Evolutionary conservation across 192 early-diverging fungal genomes (phyloP).

Genomic region (Backusella australiensis): DNA sequence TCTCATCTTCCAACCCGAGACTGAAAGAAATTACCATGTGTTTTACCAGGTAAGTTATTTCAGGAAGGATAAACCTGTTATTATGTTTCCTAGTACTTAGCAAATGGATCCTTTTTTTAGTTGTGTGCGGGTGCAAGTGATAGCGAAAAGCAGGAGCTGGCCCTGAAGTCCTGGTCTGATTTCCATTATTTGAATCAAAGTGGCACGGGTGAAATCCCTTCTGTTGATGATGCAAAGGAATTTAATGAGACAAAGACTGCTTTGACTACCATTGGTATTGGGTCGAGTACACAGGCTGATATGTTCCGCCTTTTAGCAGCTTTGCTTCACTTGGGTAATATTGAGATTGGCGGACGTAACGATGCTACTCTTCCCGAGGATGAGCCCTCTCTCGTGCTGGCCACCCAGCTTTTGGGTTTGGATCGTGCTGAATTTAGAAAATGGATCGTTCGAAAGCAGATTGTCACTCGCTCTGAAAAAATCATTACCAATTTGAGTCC

Average conservation of each 20-base stretch:
- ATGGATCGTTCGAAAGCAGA: slow-evolving; percentile 96
- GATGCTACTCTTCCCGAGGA: slow-evolving; percentile 76
- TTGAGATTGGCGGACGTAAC: slow-evolving; percentile 74
- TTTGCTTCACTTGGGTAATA: slow-evolving; percentile 95
- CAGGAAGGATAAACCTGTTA: not conserved
- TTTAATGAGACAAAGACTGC: slow-evolving; percentile 85
- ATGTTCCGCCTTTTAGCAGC: slow-evolving; percentile 93
- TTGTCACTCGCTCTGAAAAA: slow-evolving; percentile 89
- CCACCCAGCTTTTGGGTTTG: slow-evolving; percentile 77
- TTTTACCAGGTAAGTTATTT: slow-evolving; percentile 79
- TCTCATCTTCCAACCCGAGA: slow-evolving; percentile 89
- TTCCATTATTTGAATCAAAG: slow-evolving; percentile 93
- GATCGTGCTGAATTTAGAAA: slow-evolving; percentile 82
- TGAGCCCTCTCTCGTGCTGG: slow-evolving; percentile 68
- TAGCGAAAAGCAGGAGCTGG: slow-evolving; percentile 77
- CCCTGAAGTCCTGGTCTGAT: slow-evolving; percentile 64
- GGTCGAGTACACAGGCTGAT: slow-evolving; percentile 74
- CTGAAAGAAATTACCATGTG: slow-evolving; percentile 98
- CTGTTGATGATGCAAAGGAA: slow-evolving; percentile 91
- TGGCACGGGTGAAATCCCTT: slow-evolving; percentile 71
- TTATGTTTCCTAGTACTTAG: not conserved
- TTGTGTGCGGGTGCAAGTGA: slow-evolving; percentile 89
- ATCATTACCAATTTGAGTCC: slow-evolving; percentile 81
- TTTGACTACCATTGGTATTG: slow-evolving; percentile 84
- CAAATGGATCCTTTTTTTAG: slow-evolving; percentile 20